Base-by-base conservation (phyloP, 495 filamentous ascomycete genomes). In the Penicilliopsis zonata region DNA sequence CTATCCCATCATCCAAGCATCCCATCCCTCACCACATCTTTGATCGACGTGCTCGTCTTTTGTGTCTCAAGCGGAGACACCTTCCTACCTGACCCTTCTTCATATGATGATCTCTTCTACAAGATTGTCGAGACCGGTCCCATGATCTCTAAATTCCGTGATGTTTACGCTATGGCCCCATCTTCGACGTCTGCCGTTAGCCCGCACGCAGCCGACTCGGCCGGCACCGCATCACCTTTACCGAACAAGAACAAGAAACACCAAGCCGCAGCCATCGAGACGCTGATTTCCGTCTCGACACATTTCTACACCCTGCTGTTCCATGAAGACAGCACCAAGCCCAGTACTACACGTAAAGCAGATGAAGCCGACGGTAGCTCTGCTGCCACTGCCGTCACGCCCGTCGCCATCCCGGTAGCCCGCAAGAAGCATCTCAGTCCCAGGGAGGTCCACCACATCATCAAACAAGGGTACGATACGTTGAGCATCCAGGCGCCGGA, bases 81-180 rank as follows among this genome's bases (percentile, higher is more conserved):
- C 5, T 95, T 96, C 57, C 75, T 96, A n/a, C 92, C 92, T 0
- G 83, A 80, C 34, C 74, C 86, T 13, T 67, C 80, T 22, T 78
- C 81, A 13, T 95, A 95, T 52, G 90, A 98, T 46, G 92, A 96
- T 47, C 67, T 98, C 8, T 94, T 98, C 58, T 98, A 98, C 66
- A 98, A 98, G 58, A 68, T 98, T 9, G 84, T 96, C 29, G 90
- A 98, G 55, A 81, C 74, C 10, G 86, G 86, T 2, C 84, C 94
- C 28, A 70, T 85, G 20, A 67, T 98, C 22, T 59, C 70, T 15
- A 86, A 84, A 55, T 94, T 95, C 57, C 72, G 85, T 13, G 77
- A 82, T 42, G 76, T 68, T 2, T 95, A 86, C 55, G 29, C 39
- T 13, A 38, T 53, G 19, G 45, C 46, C 27, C 35, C 42, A 4